These are phyloP conservation scores for Diaporthe caulivora DNA, from an alignment of 2,329 filamentous ascomycete species.

Conservation along the genomic window DNA sequence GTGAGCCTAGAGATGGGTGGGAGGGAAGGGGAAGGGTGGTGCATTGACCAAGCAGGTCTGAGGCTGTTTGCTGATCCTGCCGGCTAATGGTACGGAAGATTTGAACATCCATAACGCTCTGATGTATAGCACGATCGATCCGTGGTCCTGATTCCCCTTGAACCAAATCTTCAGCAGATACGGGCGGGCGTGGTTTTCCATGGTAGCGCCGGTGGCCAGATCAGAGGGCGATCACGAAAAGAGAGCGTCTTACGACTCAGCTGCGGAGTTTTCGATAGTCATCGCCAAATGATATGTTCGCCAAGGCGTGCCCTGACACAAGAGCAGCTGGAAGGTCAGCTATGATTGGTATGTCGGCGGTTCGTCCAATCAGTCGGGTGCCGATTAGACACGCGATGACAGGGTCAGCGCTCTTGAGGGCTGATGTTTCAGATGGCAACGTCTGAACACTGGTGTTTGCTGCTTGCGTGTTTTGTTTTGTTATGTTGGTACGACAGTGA, in stretches of 20 bases:
- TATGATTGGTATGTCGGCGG: constrained; percentile 17
- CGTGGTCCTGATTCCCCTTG: constrained; percentile 8
- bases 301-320: constrained; percentile 26
- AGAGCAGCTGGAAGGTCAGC: constrained; percentile 6
- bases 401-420: constrained; percentile 17
- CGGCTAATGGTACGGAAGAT: constrained; percentile 23
- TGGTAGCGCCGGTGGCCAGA: constrained; percentile 21
- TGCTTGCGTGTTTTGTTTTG: constrained; percentile 12
- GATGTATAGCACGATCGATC: constrained; percentile 23
- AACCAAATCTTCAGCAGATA: constrained; percentile 22
- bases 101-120: constrained; percentile 19
- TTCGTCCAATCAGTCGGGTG: constrained; percentile 19
- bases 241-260: constrained; percentile 26
- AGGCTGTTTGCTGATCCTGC: constrained; percentile 22
- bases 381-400: constrained; percentile 27
- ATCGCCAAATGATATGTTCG: constrained; percentile 10
- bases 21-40: neutral
- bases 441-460: neutral
- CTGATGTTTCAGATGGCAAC: neutral
- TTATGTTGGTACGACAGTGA: neutral
- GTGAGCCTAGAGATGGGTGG: constrained; percentile 7
- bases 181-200: constrained; percentile 5
- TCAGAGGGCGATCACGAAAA: constrained; percentile 22
- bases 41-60: constrained; percentile 7
- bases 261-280: constrained; percentile 28